Conservation (phyloP, 306 rosid species). For the Amphicarpaea edgeworthii region DNA sequence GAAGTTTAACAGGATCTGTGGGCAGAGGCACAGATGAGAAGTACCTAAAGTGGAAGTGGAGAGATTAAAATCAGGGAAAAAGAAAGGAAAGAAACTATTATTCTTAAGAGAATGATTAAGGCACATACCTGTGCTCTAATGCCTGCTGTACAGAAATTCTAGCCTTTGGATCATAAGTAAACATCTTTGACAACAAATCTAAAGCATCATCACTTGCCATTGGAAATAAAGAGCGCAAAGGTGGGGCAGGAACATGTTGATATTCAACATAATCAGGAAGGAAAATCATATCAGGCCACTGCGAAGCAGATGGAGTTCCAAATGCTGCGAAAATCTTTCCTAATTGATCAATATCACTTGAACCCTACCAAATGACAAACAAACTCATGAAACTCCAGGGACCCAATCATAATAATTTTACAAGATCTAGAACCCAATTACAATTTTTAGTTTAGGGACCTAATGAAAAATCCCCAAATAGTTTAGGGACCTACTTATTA, state of each 20-base stretch:
- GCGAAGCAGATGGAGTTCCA: conserved; percentile 93
- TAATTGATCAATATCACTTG: conserved; percentile 95
- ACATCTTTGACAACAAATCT: conserved; percentile 92
- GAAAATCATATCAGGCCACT: conserved; percentile 91
- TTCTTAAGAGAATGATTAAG: conserved; percentile 36
- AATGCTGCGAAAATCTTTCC: conserved; percentile 94
- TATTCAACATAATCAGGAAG: conserved; percentile 98
- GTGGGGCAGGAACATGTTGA: conserved; percentile 87
- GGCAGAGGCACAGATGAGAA: conserved; percentile 84
- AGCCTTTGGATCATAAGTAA: conserved; percentile 91
- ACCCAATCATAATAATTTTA: background rate
- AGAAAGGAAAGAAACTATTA: background rate
- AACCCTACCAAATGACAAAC: conserved; percentile 64
- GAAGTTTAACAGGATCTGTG: conserved; percentile 86
- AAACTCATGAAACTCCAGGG: conserved; percentile 4
- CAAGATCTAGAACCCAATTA: background rate
- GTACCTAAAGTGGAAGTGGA: conserved; percentile 64
- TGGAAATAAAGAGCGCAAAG: conserved; percentile 81
- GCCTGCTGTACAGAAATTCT: conserved; percentile 93
- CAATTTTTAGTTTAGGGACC: background rate
- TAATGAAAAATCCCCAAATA: background rate
- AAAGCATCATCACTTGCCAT: conserved; percentile 93
- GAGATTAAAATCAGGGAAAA: conserved; percentile 32
- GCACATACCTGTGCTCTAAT: conserved; percentile 83
- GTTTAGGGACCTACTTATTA: background rate